Evolutionary conservation across 805 yeast species (phyloP), one percentile per base, ranked within the genome.

Genomic region (Starmera dryadoides): DNA sequence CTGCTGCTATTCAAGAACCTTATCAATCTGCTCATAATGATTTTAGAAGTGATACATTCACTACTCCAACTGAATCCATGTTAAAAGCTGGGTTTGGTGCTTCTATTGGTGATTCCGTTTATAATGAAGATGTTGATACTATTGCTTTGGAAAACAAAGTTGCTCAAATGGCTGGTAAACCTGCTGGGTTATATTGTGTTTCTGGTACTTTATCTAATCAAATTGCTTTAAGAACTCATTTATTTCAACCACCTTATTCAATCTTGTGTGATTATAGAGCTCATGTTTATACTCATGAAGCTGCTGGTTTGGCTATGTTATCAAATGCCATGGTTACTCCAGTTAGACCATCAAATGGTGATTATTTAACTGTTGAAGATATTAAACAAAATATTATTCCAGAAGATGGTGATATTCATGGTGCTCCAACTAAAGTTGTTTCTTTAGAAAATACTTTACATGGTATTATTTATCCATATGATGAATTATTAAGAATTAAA

Each of bases 131-230:
- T 57, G 61, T 62, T 17, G 77, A 81, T 47, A 86, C 95, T 20
- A 58, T 69, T 22, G 72, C 63, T 17, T 64, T 89, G 34, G 93
- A 88, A 58, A 54, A 60, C 8, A 71, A 71, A 40, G 77, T 89
- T 40, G 82, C 86, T 6, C 62, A 66, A 19, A 49, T 88, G 41
- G 71, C 94, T 6, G 95, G 94, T 15, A 85, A 81, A 50, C 86
- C 79, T 48, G 83, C 86, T 1, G 96, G 85, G 11, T 58, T 87
- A 38, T 89, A 71, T 61, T 86, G 94, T 62, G 86, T 80, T 17
- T 82, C 94, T 18, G 97, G 98, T 34, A 91, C 97, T 6, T 62
- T 89, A 60, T 81, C 95, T 10, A 89, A 89, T 63, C 98, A 89
- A 62, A 70, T 89, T 44, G 96, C 82, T 14, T 58, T 89, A 34